phyloP scores from a whole-genome alignment of 2,329 filamentous ascomycete genomes.

The Stylonectria norvegica region DNA sequence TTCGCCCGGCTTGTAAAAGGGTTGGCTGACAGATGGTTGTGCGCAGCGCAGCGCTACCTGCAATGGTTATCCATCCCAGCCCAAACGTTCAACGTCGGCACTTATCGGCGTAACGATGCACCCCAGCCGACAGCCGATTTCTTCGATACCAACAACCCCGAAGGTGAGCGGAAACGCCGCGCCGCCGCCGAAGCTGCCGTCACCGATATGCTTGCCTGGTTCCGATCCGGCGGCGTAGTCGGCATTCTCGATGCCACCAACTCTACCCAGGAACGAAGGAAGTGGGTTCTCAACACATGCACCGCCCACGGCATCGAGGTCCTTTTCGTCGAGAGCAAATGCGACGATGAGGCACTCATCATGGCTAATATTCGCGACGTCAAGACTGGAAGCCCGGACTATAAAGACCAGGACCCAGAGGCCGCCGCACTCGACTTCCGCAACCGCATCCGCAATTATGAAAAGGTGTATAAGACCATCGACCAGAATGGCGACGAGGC shows the following conservation, averaged over 20 bases:
- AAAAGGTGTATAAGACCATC: constrained; percentile 93
- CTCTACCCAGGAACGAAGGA: constrained; percentile 82
- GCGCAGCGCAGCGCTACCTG: constrained; percentile 81
- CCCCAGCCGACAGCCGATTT: constrained; percentile 91
- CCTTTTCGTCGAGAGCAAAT: constrained; percentile 94
- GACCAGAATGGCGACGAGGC: constrained; percentile 76
- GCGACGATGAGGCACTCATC: constrained; percentile 91
- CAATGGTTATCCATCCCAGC: constrained; percentile 94
- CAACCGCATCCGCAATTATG: constrained; percentile 92
- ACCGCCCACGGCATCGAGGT: constrained; percentile 76
- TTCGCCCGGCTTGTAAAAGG: neutral
- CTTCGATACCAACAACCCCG: constrained; percentile 85
- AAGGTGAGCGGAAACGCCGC: constrained; percentile 83
- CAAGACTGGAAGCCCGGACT: constrained; percentile 95
- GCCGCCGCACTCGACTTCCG: constrained; percentile 87
- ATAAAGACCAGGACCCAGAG: constrained; percentile 90
- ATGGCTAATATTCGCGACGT: constrained; percentile 98
- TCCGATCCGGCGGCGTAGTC: constrained; percentile 74
- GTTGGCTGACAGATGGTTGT: neutral
- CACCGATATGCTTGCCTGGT: constrained; percentile 92
- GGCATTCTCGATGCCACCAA: constrained; percentile 97
- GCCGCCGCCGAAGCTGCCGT: constrained; percentile 91
- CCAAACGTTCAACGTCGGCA: constrained; percentile 95
- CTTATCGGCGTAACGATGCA: constrained; percentile 84
- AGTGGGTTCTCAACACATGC: constrained; percentile 86